These are phyloP conservation scores for Pestalotiopsis fici DNA, from an alignment of 2,329 filamentous ascomycete species.

Conservation along the genomic window DNA sequence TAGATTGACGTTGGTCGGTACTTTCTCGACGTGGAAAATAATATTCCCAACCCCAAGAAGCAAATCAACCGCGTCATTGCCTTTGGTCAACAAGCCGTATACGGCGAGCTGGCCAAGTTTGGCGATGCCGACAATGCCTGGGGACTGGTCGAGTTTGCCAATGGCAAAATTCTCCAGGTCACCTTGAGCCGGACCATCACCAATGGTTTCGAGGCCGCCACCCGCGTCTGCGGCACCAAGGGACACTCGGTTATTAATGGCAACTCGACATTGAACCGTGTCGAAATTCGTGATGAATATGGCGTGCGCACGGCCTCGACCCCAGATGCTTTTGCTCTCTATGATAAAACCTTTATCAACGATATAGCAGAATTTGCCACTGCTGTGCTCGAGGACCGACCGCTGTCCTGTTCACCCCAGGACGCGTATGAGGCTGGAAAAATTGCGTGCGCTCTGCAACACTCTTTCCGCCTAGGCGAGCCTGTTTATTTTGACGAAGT, in stretches of 20 bases:
- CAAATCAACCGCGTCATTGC: slow-evolving; percentile 6
- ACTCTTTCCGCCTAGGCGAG: slow-evolving; percentile 3
- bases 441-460: slow-evolving; percentile 1
- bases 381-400: background rate
- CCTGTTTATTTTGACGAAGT: slow-evolving; percentile 2
- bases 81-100: slow-evolving; percentile 4
- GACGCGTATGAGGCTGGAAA: background rate
- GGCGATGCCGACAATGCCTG: slow-evolving; percentile 7
- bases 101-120: slow-evolving; percentile 3
- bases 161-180: background rate
- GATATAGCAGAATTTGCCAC: slow-evolving; percentile 6
- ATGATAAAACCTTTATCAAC: background rate
- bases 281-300: slow-evolving; percentile 3
- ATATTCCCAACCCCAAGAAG: slow-evolving; percentile 7
- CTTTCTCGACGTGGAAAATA: slow-evolving; percentile 4
- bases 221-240: slow-evolving; percentile 8
- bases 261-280: slow-evolving; percentile 6
- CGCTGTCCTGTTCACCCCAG: background rate
- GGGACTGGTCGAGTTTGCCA: slow-evolving; percentile 6
- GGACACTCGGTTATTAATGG: slow-evolving; percentile 5
- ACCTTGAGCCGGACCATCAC: slow-evolving; percentile 6
- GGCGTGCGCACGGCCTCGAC: slow-evolving; percentile 1
- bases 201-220: slow-evolving; percentile 5
- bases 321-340: slow-evolving; percentile 4
- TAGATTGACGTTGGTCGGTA: slow-evolving; percentile 1